Conservation (phyloP, 75 land plant species). For the Cunninghamia lanceolata region DNA sequence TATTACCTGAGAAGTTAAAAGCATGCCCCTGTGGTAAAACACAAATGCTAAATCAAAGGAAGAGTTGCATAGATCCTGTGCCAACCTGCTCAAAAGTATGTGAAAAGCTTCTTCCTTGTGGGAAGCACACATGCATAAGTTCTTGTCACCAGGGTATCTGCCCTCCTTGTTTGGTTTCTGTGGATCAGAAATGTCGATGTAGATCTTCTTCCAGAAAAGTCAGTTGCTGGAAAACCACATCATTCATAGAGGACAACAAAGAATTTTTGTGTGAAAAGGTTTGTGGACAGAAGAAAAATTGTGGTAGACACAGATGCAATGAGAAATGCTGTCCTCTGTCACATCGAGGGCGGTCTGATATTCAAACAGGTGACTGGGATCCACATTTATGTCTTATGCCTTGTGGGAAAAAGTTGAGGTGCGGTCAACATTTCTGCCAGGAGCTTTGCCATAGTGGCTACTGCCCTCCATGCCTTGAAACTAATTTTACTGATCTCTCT, state of each 20-base stretch:
- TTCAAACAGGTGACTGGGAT: constrained; percentile 40
- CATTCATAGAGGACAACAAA: constrained; percentile 12
- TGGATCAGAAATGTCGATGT: constrained; percentile 87
- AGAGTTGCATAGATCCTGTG: constrained; percentile 83
- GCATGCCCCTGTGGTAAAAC: constrained; percentile 94
- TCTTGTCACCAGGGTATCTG: constrained; percentile 78
- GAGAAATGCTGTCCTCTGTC: constrained; percentile 80
- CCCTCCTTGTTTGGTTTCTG: constrained; percentile 57
- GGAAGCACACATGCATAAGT: constrained; percentile 56
- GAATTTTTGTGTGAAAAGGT: constrained; percentile 69
- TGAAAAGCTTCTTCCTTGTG: constrained; percentile 66
- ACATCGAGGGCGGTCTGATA: constrained; percentile 7
- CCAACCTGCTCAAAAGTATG: constrained; percentile 75
- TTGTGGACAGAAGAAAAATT: constrained; percentile 89
- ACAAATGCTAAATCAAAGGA: constrained; percentile 37
- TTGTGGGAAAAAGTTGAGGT: constrained; percentile 90
- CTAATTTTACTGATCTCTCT: constrained; percentile 84
- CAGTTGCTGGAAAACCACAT: constrained; percentile 53
- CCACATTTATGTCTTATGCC: constrained; percentile 77
- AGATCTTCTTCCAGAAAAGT: constrained; percentile 66
- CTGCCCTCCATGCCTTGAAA: constrained; percentile 93
- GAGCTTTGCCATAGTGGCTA: constrained; percentile 91
- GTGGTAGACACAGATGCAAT: constrained; percentile 96
- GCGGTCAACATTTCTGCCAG: constrained; percentile 84
- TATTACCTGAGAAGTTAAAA: constrained; percentile 58